A percentile compares a stretch with the other conserved stretches of the same genome.
Evolutionary conservation across 163 green algal genomes (phyloP).

Genomic region (Prototheca cutis): DNA sequence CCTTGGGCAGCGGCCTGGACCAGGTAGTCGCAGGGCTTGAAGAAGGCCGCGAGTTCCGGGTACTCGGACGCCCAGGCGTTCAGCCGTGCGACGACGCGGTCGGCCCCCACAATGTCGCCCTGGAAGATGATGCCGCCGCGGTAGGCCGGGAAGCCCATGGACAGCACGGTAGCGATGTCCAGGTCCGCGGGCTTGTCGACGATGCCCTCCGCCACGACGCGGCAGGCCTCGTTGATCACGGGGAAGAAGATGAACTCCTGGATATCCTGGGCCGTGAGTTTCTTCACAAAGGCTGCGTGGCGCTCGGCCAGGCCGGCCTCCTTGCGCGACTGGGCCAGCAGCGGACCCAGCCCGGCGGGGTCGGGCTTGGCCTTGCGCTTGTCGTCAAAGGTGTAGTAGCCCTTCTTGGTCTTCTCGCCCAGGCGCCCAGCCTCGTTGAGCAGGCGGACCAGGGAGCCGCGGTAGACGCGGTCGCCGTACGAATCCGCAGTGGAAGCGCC

Average conservation of each 20-base stretch:
- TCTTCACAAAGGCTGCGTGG: not conserved
- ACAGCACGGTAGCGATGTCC: conserved; percentile 88
- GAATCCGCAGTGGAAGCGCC: conserved; percentile 84
- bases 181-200: conserved; percentile 93
- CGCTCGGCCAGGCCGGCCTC: not conserved
- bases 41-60: conserved; percentile 67
- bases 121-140: conserved; percentile 90
- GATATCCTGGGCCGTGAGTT: conserved; percentile 56
- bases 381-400: conserved; percentile 25
- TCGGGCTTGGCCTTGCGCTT: conserved; percentile 45
- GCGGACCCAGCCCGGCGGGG: conserved; percentile 44
- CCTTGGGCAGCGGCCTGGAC: conserved; percentile 16
- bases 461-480: conserved; percentile 82
- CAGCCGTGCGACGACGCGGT: conserved; percentile 38
- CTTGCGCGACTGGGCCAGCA: conserved; percentile 41
- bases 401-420: conserved; percentile 74
- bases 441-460: conserved; percentile 58
- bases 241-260: conserved; percentile 97
- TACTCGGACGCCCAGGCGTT: conserved; percentile 49
- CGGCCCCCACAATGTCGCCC: conserved; percentile 77
- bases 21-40: conserved; percentile 80
- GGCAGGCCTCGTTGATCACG: conserved; percentile 93
- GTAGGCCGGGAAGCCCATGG: conserved; percentile 94
- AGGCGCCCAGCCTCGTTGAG: conserved; percentile 78
- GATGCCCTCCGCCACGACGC: conserved; percentile 73